Evolutionary conservation across 441 rosid genomes (phyloP).

Genomic region (Corymbia calophylla): DNA sequence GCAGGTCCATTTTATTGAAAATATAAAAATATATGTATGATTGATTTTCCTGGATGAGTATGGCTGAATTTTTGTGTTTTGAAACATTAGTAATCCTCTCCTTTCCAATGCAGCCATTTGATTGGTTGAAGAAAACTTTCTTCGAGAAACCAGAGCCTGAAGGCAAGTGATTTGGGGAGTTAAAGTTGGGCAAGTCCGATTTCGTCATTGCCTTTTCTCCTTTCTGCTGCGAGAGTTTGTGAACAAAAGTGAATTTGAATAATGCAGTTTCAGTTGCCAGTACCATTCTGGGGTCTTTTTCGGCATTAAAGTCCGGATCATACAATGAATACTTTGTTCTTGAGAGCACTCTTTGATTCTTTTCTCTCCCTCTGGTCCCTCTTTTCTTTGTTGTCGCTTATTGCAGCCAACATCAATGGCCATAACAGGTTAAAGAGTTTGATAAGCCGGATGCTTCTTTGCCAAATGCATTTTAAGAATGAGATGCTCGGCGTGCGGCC

Average conservation of each 20-base stretch:
- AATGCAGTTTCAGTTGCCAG: conserved; percentile 17
- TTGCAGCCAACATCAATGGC: not conserved
- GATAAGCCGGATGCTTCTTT: not conserved
- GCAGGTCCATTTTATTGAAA: not conserved
- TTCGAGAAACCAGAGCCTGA: conserved; percentile 48
- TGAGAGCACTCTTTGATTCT: not conserved
- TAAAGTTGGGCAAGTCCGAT: not conserved
- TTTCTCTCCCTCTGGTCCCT: not conserved
- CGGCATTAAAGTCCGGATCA: not conserved
- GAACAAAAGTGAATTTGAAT: conserved; percentile 10
- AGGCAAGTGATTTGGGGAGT: conserved; percentile 19
- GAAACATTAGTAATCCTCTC: not conserved
- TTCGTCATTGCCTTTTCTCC: conserved; percentile 3
- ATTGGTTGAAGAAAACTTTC: conserved; percentile 84
- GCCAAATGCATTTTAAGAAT: not conserved
- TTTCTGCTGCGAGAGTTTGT: conserved; percentile 9
- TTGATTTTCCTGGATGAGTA: not conserved
- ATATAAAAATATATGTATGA: not conserved
- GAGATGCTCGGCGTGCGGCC: not conserved
- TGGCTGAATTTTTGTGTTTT: not conserved
- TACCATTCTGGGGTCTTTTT: conserved; percentile 7
- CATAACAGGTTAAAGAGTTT: not conserved
- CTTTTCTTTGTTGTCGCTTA: not conserved
- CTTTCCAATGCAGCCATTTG: conserved; percentile 54
- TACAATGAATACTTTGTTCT: not conserved